Evolutionary conservation across 2,329 filamentous ascomycete species (phyloP).

Genomic region (Albophoma yamanashiensis): DNA sequence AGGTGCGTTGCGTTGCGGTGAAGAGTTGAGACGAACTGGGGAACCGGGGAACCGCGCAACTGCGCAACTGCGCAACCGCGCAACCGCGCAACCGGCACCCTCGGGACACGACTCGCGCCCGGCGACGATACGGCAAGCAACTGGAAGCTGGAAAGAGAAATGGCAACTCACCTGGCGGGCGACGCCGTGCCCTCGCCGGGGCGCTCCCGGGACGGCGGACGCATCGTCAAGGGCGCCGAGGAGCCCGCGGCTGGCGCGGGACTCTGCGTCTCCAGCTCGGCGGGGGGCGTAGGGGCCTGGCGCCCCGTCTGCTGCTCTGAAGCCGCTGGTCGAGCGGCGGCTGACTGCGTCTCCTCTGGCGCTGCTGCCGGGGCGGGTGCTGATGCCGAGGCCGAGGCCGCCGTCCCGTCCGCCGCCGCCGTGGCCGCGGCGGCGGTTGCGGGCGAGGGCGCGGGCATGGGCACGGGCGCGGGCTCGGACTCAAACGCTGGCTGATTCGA

Average conservation of each 20-base stretch:
- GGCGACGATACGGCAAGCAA: neutral
- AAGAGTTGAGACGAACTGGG: neutral
- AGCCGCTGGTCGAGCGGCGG: neutral
- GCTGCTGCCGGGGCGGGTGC: neutral
- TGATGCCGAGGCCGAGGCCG: neutral
- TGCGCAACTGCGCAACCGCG: too few relatives aligned
- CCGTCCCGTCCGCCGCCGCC: neutral
- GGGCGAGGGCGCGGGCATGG: neutral
- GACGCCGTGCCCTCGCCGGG: neutral
- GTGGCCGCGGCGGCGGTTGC: neutral
- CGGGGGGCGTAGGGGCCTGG: neutral
- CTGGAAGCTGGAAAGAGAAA: neutral
- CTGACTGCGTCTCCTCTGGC: neutral
- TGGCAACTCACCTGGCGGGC: neutral
- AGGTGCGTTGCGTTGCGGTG: neutral
- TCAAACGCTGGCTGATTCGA: neutral
- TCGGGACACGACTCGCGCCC: neutral
- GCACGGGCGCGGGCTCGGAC: neutral
- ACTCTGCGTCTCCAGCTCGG: neutral
- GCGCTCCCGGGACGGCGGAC: neutral
- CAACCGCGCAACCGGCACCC: neutral
- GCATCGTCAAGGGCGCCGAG: neutral
- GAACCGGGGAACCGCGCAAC: neutral
- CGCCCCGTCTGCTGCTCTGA: neutral
- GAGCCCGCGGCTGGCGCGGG: neutral